Evolutionary conservation across 352 stramenopile genomes (phyloP), one percentile per base, ranked within the genome.

Genomic region (Saprolegnia parasitica): DNA sequence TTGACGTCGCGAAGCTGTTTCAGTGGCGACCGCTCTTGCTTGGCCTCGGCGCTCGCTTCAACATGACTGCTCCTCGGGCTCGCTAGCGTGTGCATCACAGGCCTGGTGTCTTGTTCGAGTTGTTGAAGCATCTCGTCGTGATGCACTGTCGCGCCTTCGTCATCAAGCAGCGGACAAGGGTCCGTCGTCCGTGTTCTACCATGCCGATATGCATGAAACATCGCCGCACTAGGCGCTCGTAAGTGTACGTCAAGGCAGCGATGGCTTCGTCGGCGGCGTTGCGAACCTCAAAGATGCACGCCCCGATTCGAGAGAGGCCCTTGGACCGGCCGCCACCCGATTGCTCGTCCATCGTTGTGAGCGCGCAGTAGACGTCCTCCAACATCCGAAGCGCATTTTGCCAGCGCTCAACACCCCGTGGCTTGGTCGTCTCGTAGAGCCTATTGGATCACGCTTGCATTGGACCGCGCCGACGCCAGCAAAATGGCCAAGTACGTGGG

Each of bases 261-360:
- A 70, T 70, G 16, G 54, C 50, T 4, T 26, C 45, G 37, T 70
- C 63, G n/a, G 63, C 63, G 26, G 63, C 63, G 32, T 70, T 70
- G 18, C 39, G 62, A 6, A 52, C 63, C 37, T 70, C 63, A 23
- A 70, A 13, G 23, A 70, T 70, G 39, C 32, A 46, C 21, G 15
- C 61, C 10, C 63, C 63, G 16, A 70, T 20, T 9, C 55, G 42
- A 20, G 63, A 21, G 13, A 70, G 32, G 2, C 13, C 24, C n/a
- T n/a, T 47, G 29, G 63, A 70, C 13, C n/a, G 15, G 16, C 54
- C 11, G 10, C 26, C 63, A 24, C 39, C 21, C 3, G 18, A 45
- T 45, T 70, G 49, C 29, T 37, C 29, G 16, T 70, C 54, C 10
- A 52, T 52, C 32, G 47, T 70, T 5, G 63, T 70, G 11, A 70